Conservation (phyloP, 805 yeast genomes). For the Wickerhamomyces queroliae region DNA sequence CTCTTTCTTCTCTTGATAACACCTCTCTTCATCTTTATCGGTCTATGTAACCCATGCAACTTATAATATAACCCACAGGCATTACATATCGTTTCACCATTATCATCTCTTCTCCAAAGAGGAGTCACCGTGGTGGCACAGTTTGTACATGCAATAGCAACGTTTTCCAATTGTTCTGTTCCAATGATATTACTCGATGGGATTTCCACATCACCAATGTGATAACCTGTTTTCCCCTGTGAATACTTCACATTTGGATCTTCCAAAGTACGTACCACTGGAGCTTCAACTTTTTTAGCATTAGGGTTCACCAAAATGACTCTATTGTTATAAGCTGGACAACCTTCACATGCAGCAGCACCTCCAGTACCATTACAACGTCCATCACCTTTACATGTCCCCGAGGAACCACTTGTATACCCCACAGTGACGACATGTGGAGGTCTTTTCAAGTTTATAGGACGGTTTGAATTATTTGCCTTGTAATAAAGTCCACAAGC, state of each 20-base stretch:
- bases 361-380: constrained; percentile 89
- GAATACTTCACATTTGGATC: not conserved
- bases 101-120: constrained; percentile 77
- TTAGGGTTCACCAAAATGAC: constrained; percentile 29
- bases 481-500: constrained; percentile 92
- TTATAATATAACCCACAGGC: constrained; percentile 81
- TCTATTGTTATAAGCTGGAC: constrained; percentile 79
- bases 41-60: constrained; percentile 73
- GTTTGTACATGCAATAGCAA: constrained; percentile 75
- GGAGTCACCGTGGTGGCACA: constrained; percentile 86
- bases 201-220: constrained; percentile 1
- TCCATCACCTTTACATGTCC: constrained; percentile 31
- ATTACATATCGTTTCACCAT: constrained; percentile 80
- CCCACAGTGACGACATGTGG: constrained; percentile 86
- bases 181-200: constrained; percentile 14
- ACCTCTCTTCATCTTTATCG: constrained; percentile 65
- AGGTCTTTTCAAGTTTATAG: constrained; percentile 68
- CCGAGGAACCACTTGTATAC: constrained; percentile 15
- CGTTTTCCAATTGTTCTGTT: constrained; percentile 30
- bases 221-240: not conserved
- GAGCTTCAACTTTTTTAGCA: constrained; percentile 1
- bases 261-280: not conserved
- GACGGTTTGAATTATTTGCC: constrained; percentile 88
- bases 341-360: constrained; percentile 68
- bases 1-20: constrained; percentile 74